These are phyloP conservation scores for Cantharellus cinnabarinus DNA, from an alignment of 768 basidiomycete genomes.

Conservation along the genomic window DNA sequence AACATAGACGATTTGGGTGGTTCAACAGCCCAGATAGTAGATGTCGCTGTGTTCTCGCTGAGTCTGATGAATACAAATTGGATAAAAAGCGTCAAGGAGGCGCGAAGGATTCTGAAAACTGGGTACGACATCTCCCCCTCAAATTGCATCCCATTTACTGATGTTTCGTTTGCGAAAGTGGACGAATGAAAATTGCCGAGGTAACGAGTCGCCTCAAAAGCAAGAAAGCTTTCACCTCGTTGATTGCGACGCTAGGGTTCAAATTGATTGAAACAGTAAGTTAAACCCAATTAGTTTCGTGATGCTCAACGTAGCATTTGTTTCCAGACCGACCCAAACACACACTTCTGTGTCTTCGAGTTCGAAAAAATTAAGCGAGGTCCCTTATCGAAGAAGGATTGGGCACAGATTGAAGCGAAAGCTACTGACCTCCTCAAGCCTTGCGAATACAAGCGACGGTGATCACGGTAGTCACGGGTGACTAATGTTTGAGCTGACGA, in stretches of 20 bases:
- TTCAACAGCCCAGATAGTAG: slow-evolving; percentile 59
- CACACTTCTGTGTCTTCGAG: slow-evolving; percentile 70
- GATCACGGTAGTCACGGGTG: slow-evolving; percentile 9
- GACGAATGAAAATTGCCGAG: slow-evolving; percentile 72
- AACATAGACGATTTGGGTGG: slow-evolving; percentile 22
- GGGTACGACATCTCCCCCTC: slow-evolving; percentile 26
- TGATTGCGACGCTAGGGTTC: slow-evolving; percentile 56
- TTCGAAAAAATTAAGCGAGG: slow-evolving; percentile 44
- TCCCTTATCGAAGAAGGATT: slow-evolving; percentile 30
- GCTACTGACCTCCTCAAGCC: slow-evolving; percentile 45
- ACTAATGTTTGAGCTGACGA: no score
- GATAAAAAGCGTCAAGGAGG: slow-evolving; percentile 76
- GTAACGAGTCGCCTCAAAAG: slow-evolving; percentile 67
- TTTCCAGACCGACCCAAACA: slow-evolving; percentile 53
- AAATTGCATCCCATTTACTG: not conserved
- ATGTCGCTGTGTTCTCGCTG: slow-evolving; percentile 81
- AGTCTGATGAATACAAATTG: slow-evolving; percentile 97
- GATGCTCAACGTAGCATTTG: not conserved
- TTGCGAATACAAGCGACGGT: slow-evolving; percentile 85
- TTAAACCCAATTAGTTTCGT: not conserved
- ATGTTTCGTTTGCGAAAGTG: slow-evolving; percentile 23
- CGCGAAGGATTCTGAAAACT: slow-evolving; percentile 68
- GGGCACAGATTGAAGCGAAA: slow-evolving; percentile 32
- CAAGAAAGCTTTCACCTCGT: slow-evolving; percentile 39
- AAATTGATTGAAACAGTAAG: slow-evolving; percentile 44